Evolutionary conservation across 371 early-diverging fungal genomes (phyloP).

Genomic region (Basidiobolus heterosporus): DNA sequence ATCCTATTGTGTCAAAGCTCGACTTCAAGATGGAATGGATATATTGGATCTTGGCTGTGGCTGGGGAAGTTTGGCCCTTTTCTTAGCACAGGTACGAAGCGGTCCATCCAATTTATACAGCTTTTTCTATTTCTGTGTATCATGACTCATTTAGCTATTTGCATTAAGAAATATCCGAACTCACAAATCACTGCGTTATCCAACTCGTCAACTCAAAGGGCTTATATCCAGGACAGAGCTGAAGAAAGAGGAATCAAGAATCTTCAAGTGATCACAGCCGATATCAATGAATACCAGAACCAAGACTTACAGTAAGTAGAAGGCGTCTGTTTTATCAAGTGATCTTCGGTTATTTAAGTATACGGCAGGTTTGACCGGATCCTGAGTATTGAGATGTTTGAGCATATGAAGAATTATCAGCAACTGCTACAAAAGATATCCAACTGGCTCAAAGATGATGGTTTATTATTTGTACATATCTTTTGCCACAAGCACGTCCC

Average conservation of each 20-base stretch:
- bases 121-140: too few relatives aligned
- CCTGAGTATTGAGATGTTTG: conserved; percentile 40
- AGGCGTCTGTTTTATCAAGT: not conserved
- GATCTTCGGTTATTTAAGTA: not conserved
- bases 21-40: conserved; percentile 25
- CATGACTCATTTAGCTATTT: not conserved
- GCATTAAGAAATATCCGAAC: conserved; percentile 22
- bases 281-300: conserved; percentile 19
- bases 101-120: not conserved
- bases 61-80: conserved; percentile 32
- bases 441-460: conserved; percentile 23
- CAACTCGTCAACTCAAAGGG: conserved; percentile 29
- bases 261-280: conserved; percentile 27
- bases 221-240: conserved; percentile 20
- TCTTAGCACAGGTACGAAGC: conserved; percentile 19
- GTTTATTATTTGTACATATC: conserved; percentile 32
- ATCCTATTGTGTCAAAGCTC: conserved; percentile 25
- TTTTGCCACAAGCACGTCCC: conserved; percentile 27
- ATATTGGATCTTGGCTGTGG: conserved; percentile 44
- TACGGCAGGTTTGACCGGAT: conserved; percentile 25
- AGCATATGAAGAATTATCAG: conserved; percentile 43
- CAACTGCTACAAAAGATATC: conserved; percentile 24
- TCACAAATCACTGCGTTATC: conserved; percentile 24
- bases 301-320: conserved; percentile 2
- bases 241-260: conserved; percentile 19